Evolutionary conservation across 2,329 filamentous ascomycete species (phyloP), one percentile per base, ranked within the genome.

Genomic region (Fusarium denticulatum): DNA sequence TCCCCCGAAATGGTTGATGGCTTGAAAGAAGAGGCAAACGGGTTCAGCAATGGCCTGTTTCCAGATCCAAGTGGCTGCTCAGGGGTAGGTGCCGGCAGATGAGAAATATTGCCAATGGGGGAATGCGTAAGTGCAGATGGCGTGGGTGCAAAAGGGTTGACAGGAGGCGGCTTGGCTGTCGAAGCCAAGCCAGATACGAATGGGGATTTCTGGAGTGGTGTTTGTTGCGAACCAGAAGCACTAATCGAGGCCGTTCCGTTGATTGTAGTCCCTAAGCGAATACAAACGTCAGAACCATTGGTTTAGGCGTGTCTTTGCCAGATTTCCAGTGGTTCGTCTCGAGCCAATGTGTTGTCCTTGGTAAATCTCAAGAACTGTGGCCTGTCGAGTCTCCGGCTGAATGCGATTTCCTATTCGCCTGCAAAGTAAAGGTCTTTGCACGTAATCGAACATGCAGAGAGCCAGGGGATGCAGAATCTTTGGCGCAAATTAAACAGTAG

Each of bases 221-320:
- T 30, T 56, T 72, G 68, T 49, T 78, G 77, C 20, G 67, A 72
- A 59, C 60, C 32, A 58, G 72, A 68, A 62, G 52, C 39, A 50
- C 69, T 59, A 36, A 47, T 63, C 26, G 71, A 53, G 36, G 60
- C 32, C 62, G 56, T 69, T 66, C 77, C 77, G 73, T 76, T 77
- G 55, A 66, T 39, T 67, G 63, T 68, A 65, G 74, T 78, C 70
- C 76, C 76, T 78, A 78, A 77, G 67, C 67, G 69, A 77, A 69
- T 76, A 74, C 67, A 74, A 76, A 66, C 70, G 76, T 78, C 75
- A 78, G 76, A 78, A 77, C 72, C 72, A 76, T 69, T 78, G 76
- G 75, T 57, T 71, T 71, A 65, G 74, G 72, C 72, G 75, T 69
- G 45, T 69, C 50, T 71, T 70, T 76, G 76, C 75, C 75, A 76